These are phyloP conservation scores for Talaromyces sp. DNA, from an alignment of 2,329 filamentous ascomycete species.

Conservation along the genomic window DNA sequence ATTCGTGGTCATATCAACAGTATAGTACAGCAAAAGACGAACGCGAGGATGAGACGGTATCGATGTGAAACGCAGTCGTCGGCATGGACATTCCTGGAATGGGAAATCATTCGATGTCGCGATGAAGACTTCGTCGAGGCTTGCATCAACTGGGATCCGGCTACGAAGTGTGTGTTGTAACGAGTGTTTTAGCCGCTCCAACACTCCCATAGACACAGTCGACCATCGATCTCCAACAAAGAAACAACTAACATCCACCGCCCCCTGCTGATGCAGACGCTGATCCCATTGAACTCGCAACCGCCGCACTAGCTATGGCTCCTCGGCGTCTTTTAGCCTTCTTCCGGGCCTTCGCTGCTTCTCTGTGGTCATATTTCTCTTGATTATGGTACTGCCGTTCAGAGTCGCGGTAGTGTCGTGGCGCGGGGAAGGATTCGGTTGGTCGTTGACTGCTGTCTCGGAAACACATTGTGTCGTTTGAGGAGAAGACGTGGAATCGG, in stretches of 20 bases:
- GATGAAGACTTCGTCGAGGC: neutral
- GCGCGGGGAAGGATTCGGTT: constrained; percentile 1
- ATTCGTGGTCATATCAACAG: neutral
- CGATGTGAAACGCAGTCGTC: neutral
- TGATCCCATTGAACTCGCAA: neutral
- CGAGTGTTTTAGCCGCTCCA: too few species aligned
- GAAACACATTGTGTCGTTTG: neutral
- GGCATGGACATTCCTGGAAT: neutral
- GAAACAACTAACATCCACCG: neutral
- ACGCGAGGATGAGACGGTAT: neutral
- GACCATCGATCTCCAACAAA: neutral
- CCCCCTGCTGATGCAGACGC: neutral
- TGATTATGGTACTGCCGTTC: neutral
- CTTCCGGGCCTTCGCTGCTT: neutral
- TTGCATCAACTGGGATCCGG: neutral
- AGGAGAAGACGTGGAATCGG: neutral
- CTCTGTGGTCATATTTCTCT: neutral
- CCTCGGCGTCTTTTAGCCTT: neutral
- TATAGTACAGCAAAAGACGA: neutral
- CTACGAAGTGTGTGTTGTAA: too few species aligned
- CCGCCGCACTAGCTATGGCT: neutral
- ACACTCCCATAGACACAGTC: too few species aligned
- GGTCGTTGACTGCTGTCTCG: neutral
- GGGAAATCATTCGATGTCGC: neutral
- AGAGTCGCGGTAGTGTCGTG: neutral